A percentile compares a stretch with the other conserved stretches of the same genome.
phyloP scores from a whole-genome alignment of 2,329 filamentous ascomycete species.

The Phoma sp. region DNA sequence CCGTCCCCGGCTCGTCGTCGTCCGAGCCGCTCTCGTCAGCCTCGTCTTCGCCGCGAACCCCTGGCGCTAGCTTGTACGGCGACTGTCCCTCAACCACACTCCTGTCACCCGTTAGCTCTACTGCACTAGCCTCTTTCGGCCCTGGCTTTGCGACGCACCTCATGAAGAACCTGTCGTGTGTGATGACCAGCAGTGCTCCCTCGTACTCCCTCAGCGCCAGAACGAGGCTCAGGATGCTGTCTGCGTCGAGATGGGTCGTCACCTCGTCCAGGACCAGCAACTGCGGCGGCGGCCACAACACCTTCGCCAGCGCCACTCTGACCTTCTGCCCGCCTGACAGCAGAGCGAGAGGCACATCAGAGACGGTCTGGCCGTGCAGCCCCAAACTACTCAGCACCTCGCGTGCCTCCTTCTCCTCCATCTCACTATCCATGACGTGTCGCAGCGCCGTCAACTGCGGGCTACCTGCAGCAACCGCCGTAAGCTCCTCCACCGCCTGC shows the following conservation, averaged over 20 bases:
- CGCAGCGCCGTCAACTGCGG: slow-evolving; percentile 68
- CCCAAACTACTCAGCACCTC: slow-evolving; percentile 72
- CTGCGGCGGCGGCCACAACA: slow-evolving; percentile 74
- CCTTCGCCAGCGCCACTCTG: slow-evolving; percentile 68
- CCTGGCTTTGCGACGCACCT: slow-evolving; percentile 45
- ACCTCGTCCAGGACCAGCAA: slow-evolving; percentile 80
- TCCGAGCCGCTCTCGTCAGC: slow-evolving; percentile 54
- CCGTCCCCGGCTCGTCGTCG: slow-evolving; percentile 51
- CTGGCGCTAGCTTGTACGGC: slow-evolving; percentile 46
- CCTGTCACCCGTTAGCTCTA: slow-evolving; percentile 45
- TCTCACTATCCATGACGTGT: slow-evolving; percentile 62
- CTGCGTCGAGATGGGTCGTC: slow-evolving; percentile 83
- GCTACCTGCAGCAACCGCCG: slow-evolving; percentile 59
- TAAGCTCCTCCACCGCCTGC: slow-evolving; percentile 74
- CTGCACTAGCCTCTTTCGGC: not conserved
- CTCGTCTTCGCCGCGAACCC: slow-evolving; percentile 48
- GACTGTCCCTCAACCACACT: slow-evolving; percentile 71
- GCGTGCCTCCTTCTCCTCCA: slow-evolving; percentile 72
- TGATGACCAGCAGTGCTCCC: slow-evolving; percentile 78
- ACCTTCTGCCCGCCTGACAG: slow-evolving; percentile 79
- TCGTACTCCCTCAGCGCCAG: slow-evolving; percentile 71
- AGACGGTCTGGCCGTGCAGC: slow-evolving; percentile 71
- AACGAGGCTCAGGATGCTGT: slow-evolving; percentile 76
- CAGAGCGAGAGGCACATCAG: slow-evolving; percentile 74
- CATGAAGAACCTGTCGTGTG: slow-evolving; percentile 84